A percentile compares a stretch with the other conserved stretches of the same genome.
phyloP scores from a whole-genome alignment of 2,329 filamentous ascomycete genomes.

The Pyrenophora seminiperda region DNA sequence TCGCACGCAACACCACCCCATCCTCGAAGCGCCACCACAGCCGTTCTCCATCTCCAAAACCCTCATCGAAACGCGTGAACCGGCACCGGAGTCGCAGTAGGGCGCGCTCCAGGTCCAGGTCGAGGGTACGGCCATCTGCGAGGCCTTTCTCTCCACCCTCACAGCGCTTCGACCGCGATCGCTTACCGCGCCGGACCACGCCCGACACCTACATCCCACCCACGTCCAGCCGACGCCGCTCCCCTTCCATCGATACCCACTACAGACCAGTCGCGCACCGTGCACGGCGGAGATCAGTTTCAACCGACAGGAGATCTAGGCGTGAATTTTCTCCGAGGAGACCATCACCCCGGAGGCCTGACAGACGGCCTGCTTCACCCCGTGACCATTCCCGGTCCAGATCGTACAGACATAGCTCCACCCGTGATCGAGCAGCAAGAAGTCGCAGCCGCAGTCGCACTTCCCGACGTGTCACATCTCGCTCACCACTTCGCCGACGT shows the following conservation, averaged over 20 bases:
- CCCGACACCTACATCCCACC: slow-evolving; percentile 45
- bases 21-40: slow-evolving; percentile 48
- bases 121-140: slow-evolving; percentile 35
- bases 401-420: slow-evolving; percentile 20
- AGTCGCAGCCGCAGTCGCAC: slow-evolving; percentile 40
- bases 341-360: slow-evolving; percentile 38
- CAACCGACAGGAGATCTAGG: slow-evolving; percentile 38
- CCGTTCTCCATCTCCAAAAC: slow-evolving; percentile 43
- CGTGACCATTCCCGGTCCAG: slow-evolving; percentile 30
- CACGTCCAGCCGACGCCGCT: slow-evolving; percentile 45
- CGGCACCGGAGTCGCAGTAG: slow-evolving; percentile 44
- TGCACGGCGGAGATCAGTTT: slow-evolving; percentile 39
- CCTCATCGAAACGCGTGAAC: slow-evolving; percentile 41
- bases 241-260: slow-evolving; percentile 49
- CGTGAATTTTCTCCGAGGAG: slow-evolving; percentile 36
- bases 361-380: slow-evolving; percentile 32
- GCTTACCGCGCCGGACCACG: slow-evolving; percentile 40
- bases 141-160: slow-evolving; percentile 42
- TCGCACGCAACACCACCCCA: slow-evolving; percentile 43
- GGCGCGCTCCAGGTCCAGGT: slow-evolving; percentile 43
- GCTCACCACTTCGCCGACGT: slow-evolving; percentile 37
- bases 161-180: slow-evolving; percentile 39
- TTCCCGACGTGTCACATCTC: slow-evolving; percentile 37
- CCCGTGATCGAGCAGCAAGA: slow-evolving; percentile 27
- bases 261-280: slow-evolving; percentile 41